Percentiles rank a stretch among this genome's conserved stretches.
Conservation (phyloP, 2,329 filamentous ascomycete genomes). For the Talaromyces atroroseus region DNA sequence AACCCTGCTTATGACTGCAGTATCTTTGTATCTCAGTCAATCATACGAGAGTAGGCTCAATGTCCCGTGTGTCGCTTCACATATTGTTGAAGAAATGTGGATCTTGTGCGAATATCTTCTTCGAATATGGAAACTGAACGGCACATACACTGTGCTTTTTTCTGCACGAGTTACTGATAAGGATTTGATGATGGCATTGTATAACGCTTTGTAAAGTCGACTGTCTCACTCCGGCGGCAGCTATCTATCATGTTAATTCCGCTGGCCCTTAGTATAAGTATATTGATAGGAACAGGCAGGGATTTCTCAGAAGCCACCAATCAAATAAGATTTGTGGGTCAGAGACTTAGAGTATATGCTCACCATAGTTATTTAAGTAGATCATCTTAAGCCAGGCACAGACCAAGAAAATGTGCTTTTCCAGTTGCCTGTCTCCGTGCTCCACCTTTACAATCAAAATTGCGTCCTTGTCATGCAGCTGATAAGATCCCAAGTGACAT, state of each 20-base stretch:
- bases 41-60: background rate
- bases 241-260: too few species aligned
- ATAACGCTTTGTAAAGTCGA: background rate
- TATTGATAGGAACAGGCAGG: background rate
- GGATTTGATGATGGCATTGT: background rate
- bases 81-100: background rate
- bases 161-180: background rate
- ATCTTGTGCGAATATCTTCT: background rate
- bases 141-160: background rate
- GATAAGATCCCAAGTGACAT: background rate
- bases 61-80: too few species aligned
- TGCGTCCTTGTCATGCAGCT: background rate
- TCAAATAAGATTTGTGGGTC: background rate
- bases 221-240: background rate
- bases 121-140: background rate
- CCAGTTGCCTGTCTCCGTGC: too few species aligned
- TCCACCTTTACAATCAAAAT: background rate
- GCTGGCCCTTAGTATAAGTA: too few species aligned
- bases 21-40: background rate
- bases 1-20: too few species aligned
- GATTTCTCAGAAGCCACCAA: background rate
- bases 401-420: background rate
- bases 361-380: background rate
- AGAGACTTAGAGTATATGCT: background rate
- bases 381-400: background rate